Evolutionary conservation across 768 basidiomycete species (phyloP).

Genomic region (Pilatotrama ljubarskyi): DNA sequence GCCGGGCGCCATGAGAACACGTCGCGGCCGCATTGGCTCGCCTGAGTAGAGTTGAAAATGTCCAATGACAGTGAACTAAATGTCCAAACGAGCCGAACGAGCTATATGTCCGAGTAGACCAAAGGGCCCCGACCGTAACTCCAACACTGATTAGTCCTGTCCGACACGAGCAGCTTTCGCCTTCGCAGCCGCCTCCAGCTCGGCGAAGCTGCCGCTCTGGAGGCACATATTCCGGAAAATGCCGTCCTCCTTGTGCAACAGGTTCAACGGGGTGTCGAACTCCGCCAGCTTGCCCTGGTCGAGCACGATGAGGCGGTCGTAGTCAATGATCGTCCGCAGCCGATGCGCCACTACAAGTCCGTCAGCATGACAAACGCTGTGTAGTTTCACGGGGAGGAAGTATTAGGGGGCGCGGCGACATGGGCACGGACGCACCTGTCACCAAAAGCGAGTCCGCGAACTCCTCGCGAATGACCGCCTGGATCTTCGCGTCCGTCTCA

Average conservation of each 20-base stretch:
- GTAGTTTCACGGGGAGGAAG: neutral
- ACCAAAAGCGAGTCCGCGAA: constrained; percentile 74
- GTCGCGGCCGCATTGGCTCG: too few relatives aligned
- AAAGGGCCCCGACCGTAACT: neutral
- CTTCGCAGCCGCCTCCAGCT: constrained; percentile 60
- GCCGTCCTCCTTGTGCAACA: constrained; percentile 46
- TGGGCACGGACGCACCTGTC: constrained; percentile 51
- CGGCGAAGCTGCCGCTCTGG: constrained; percentile 61
- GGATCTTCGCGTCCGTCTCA: constrained; percentile 87
- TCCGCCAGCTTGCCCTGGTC: constrained; percentile 57
- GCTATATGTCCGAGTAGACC: neutral
- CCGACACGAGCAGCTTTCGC: constrained; percentile 29
- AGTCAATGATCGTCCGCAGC: constrained; percentile 76
- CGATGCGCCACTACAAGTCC: constrained; percentile 63
- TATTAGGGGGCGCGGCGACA: too few relatives aligned
- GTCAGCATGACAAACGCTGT: constrained; percentile 5
- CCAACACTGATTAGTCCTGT: too few relatives aligned
- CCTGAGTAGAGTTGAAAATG: too few relatives aligned
- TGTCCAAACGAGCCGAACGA: neutral
- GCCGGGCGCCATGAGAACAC: too few relatives aligned
- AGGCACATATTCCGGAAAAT: constrained; percentile 56
- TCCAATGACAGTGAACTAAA: too few relatives aligned
- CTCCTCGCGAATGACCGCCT: constrained; percentile 82
- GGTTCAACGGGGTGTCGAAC: constrained; percentile 52
- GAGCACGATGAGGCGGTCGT: constrained; percentile 75